Evolutionary conservation across 1,139 yeast genomes (phyloP).

Genomic region (Blastobotrys petasosporus): DNA sequence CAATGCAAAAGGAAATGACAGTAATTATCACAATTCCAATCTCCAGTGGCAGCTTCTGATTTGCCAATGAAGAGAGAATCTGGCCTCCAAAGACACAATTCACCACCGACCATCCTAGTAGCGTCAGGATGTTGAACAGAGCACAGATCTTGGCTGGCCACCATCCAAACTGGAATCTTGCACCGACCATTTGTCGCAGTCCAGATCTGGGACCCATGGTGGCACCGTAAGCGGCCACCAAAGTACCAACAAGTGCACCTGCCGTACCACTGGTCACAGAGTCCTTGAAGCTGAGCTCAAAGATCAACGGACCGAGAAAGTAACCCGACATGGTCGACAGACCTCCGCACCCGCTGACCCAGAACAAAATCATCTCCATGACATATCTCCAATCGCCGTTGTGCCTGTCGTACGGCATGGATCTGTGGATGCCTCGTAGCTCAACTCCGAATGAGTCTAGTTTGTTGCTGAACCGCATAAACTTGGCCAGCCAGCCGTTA

Average conservation of each 20-base stretch:
- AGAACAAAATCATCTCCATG: slow-evolving; percentile 60
- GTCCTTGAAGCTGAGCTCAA: slow-evolving; percentile 59
- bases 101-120: slow-evolving; percentile 83
- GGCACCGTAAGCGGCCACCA: slow-evolving; percentile 73
- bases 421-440: slow-evolving; percentile 74
- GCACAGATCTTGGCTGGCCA: slow-evolving; percentile 73
- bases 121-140: slow-evolving; percentile 62
- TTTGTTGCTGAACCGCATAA: slow-evolving; percentile 30
- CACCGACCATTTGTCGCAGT: slow-evolving; percentile 78
- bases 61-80: slow-evolving; percentile 57
- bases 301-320: slow-evolving; percentile 65
- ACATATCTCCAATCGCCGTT: slow-evolving; percentile 45
- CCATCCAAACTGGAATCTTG: slow-evolving; percentile 75
- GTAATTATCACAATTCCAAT: slow-evolving; percentile 71
- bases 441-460: slow-evolving; percentile 60
- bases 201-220: slow-evolving; percentile 87
- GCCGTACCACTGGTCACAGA: slow-evolving; percentile 55
- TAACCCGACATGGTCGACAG: slow-evolving; percentile 79
- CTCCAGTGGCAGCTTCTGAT: slow-evolving; percentile 58
- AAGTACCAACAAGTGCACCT: slow-evolving; percentile 62
- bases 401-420: slow-evolving; percentile 58
- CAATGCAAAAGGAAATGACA: slow-evolving; percentile 54
- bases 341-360: slow-evolving; percentile 84
- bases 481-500: slow-evolving; percentile 20
- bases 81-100: slow-evolving; percentile 85